Conservation (phyloP, 768 basidiomycete species). For the Pleurotus eryngii region DNA sequence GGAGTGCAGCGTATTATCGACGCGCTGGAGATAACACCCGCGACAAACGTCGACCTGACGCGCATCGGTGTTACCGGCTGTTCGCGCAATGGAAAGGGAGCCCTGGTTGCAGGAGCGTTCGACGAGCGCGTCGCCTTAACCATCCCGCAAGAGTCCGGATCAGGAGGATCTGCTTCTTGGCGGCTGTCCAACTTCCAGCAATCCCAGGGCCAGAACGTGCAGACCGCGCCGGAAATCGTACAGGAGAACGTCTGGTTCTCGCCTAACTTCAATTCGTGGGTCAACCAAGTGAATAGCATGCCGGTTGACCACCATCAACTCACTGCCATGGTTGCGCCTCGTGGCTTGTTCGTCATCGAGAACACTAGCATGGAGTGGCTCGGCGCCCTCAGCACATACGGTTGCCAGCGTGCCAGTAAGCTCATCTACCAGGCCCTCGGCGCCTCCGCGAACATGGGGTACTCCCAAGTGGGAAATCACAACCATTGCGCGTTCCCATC, state of each 20-base stretch:
- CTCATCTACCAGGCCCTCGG: slow-evolving; percentile 51
- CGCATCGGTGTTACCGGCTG: slow-evolving; percentile 57
- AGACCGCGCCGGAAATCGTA: slow-evolving; percentile 57
- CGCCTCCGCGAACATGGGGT: slow-evolving; percentile 43
- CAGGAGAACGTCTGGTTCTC: slow-evolving; percentile 65
- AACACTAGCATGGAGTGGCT: slow-evolving; percentile 58
- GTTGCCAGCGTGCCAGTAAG: slow-evolving; percentile 48
- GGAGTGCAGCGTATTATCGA: slow-evolving; percentile 59
- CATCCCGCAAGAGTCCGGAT: slow-evolving; percentile 62
- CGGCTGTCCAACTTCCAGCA: slow-evolving; percentile 49
- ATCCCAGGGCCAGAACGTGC: slow-evolving; percentile 16
- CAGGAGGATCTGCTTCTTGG: slow-evolving; percentile 60
- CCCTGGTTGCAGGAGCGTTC: slow-evolving; percentile 56
- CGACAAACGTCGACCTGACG: slow-evolving; percentile 42
- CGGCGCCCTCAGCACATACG: slow-evolving; percentile 46
- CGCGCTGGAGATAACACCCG: slow-evolving; percentile 47
- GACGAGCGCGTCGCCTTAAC: slow-evolving; percentile 57
- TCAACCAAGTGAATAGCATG: slow-evolving; percentile 40
- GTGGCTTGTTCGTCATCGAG: slow-evolving; percentile 49
- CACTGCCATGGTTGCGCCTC: slow-evolving; percentile 52
- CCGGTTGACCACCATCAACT: slow-evolving; percentile 61
- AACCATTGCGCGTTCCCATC: slow-evolving; percentile 55
- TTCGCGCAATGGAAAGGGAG: slow-evolving; percentile 60
- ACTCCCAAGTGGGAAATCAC: slow-evolving; percentile 52
- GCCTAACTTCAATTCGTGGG: slow-evolving; percentile 43